Base-by-base conservation (phyloP, 345 rosid species). In the Sisymbrium irio region DNA sequence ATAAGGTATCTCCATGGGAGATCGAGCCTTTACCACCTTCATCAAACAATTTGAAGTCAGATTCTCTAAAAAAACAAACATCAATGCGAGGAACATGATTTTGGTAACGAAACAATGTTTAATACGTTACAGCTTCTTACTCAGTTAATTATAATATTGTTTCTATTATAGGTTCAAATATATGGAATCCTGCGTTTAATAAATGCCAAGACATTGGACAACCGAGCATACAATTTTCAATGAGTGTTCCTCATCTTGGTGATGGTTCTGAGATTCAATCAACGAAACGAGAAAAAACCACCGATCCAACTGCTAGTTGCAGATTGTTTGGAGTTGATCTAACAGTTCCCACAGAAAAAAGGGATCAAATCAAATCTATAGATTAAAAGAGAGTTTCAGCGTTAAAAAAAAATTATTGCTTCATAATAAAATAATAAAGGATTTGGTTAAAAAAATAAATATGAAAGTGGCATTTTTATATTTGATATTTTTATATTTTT, bases 1-100 rank as follows among this genome's bases (percentile, higher is more conserved):
- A 82, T 33, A 83, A 82, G 62, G 89, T 87, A 71, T 87, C 87
- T 60, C 80, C 85, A 25, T 87, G 87, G 89, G 86, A 87, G 37
- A 82, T 83, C 35, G 85, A 87, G 50, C 83, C 40, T 55, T n/a
- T n/a, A n/a, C n/a, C n/a, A n/a, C n/a, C n/a, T n/a, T n/a, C n/a
- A n/a, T n/a, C n/a, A n/a, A n/a, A n/a, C n/a, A n/a, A 13, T 51
- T 81, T 32, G 79, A 86, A 40, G 47, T 80, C 56, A 0, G 14
- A 2, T 4, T 12, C 22, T 7, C 0, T 3, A 60, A 0, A 20
- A 20, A 4, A 39, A 12, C 4, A 7, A 60, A 2, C 17, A 18
- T 14, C 33, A 12, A 12, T 1, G 9, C 9, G 15, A 57, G 19
- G 47, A 59, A 20, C 7, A 18, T n/a, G n/a, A n/a, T n/a, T n/a